Conservation (phyloP, 495 filamentous ascomycete species). For the Acidiella bohemica region DNA sequence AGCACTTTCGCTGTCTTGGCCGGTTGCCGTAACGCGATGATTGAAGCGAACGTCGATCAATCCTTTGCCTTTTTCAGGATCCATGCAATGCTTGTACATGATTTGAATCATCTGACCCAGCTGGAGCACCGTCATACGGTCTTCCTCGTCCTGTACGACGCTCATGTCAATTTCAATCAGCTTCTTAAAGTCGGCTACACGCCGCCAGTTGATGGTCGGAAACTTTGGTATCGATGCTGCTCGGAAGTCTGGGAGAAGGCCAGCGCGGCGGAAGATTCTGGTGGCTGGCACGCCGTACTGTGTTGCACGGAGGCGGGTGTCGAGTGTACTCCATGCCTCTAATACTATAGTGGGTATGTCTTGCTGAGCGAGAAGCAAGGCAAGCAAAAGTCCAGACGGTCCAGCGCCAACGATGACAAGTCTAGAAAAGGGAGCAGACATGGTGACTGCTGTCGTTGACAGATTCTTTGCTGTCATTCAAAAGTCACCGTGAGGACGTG, state of each 20-base stretch:
- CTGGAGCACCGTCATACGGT: constrained; percentile 15
- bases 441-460: too few relatives aligned
- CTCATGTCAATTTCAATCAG: constrained; percentile 14
- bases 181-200: constrained; percentile 15
- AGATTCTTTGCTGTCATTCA: too few relatives aligned
- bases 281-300: constrained; percentile 16
- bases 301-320: constrained; percentile 10
- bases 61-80: constrained; percentile 2
- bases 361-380: constrained; percentile 17
- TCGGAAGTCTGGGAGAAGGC: constrained; percentile 13
- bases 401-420: constrained; percentile 16
- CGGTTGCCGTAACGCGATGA: constrained; percentile 9
- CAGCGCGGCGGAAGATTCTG: constrained; percentile 14
- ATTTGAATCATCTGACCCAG: constrained; percentile 16
- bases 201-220: constrained; percentile 12
- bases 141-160: constrained; percentile 11
- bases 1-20: constrained; percentile 6
- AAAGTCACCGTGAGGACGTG: too few relatives aligned
- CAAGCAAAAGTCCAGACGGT: constrained; percentile 15
- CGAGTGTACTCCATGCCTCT: constrained; percentile 8
- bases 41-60: constrained; percentile 17
- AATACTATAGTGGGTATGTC: constrained; percentile 16
- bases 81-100: constrained; percentile 16
- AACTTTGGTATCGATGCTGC: constrained; percentile 14
- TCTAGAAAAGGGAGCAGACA: constrained; percentile 2